Conservation (phyloP, 768 basidiomycete genomes). For the Tubosaeta brunneosetosa region DNA sequence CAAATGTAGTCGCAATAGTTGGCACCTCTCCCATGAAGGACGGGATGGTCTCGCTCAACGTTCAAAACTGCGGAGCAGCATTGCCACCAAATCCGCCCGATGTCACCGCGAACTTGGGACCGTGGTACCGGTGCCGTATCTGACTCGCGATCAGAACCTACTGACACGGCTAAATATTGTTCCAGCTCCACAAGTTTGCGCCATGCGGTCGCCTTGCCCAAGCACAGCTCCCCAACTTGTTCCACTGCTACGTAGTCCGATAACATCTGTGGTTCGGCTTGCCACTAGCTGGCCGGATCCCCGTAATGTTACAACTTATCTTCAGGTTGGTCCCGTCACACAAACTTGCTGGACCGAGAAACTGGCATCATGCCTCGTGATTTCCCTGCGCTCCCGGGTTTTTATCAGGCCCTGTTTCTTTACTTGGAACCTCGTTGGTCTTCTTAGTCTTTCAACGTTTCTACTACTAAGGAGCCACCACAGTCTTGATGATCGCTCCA, state of each 20-base stretch:
- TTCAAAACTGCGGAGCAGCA: conserved; percentile 88
- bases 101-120: conserved; percentile 62
- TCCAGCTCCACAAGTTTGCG: neutral
- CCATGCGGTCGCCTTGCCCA: too few species aligned
- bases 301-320: too few species aligned
- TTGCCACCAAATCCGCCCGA: conserved; percentile 95
- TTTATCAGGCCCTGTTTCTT: conserved; percentile 59
- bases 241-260: too few species aligned
- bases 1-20: too few species aligned
- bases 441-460: neutral
- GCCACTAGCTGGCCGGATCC: too few species aligned
- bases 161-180: too few species aligned
- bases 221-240: too few species aligned
- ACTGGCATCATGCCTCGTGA: conserved; percentile 12
- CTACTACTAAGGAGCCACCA: conserved; percentile 9
- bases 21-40: too few species aligned
- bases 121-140: neutral
- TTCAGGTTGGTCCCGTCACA: neutral
- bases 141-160: neutral
- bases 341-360: neutral
- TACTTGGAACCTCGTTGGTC: conserved; percentile 58
- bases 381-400: conserved; percentile 60
- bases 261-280: too few species aligned
- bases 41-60: conserved; percentile 83
- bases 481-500: conserved; percentile 49